These are phyloP conservation scores for Casuarina glauca DNA, from an alignment of 306 rosid genomes.

Conservation along the genomic window DNA sequence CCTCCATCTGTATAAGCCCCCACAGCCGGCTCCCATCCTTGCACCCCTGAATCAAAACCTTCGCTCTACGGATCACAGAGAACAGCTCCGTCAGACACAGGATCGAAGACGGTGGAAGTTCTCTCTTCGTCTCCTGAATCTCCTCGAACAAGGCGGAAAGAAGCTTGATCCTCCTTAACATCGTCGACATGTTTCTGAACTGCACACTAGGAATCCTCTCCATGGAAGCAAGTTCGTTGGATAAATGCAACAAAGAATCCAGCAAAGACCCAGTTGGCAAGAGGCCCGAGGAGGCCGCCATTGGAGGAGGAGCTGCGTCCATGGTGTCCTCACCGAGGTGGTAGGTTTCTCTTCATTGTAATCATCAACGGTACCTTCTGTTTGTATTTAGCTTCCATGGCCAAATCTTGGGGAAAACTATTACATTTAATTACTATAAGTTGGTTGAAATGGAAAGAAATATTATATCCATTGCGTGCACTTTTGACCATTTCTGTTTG, in stretches of 20 bases:
- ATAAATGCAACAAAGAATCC: slow-evolving; percentile 61
- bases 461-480: slow-evolving; percentile 37
- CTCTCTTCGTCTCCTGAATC: slow-evolving; percentile 58
- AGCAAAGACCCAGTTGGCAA: slow-evolving; percentile 71
- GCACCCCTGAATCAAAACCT: slow-evolving; percentile 64
- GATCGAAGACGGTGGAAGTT: slow-evolving; percentile 81
- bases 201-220: slow-evolving; percentile 62
- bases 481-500: slow-evolving; percentile 59
- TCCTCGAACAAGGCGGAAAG: slow-evolving; percentile 84
- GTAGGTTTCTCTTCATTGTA: slow-evolving; percentile 31
- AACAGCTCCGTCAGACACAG: slow-evolving; percentile 85
- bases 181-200: slow-evolving; percentile 59
- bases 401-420: slow-evolving; percentile 7
- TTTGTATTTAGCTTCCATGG: slow-evolving; percentile 19
- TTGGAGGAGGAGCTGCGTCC: slow-evolving; percentile 50
- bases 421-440: background rate
- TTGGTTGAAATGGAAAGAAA: slow-evolving; percentile 19
- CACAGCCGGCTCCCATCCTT: slow-evolving; percentile 75
- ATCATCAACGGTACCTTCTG: slow-evolving; percentile 27
- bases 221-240: slow-evolving; percentile 62
- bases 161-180: slow-evolving; percentile 81
- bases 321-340: slow-evolving; percentile 33
- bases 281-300: slow-evolving; percentile 52
- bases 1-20: slow-evolving; percentile 65
- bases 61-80: slow-evolving; percentile 69